phyloP scores from a whole-genome alignment of 169 alveolate genomes.

The Eimeria acervulina region DNA sequence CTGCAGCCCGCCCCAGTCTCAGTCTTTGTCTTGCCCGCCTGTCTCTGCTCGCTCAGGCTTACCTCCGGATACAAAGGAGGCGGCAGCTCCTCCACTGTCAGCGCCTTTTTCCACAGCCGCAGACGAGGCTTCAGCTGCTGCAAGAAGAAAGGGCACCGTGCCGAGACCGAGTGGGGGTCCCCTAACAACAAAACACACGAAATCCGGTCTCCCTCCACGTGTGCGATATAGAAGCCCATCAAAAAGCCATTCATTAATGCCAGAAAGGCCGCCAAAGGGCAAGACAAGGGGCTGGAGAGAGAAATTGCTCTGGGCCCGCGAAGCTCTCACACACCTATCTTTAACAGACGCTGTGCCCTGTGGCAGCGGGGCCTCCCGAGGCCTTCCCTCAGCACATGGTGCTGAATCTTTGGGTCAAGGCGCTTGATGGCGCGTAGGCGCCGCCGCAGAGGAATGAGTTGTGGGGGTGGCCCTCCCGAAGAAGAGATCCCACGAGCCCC shows the following conservation, averaged over 20 bases:
- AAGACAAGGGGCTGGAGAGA: neutral
- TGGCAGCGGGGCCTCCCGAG: slow-evolving; percentile 76
- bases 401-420: neutral
- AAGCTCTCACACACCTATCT: slow-evolving; percentile 3
- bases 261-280: neutral
- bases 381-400: slow-evolving; percentile 13
- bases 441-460: slow-evolving; percentile 26
- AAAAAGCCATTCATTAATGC: neutral
- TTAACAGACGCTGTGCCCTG: slow-evolving; percentile 64
- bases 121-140: slow-evolving; percentile 82
- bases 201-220: neutral
- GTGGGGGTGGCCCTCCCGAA: neutral
- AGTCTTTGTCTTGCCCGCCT: neutral
- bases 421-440: slow-evolving; percentile 48
- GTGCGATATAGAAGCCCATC: neutral
- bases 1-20: neutral
- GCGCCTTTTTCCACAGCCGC: slow-evolving; percentile 61
- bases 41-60: neutral
- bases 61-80: slow-evolving; percentile 82
- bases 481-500: neutral
- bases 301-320: neutral
- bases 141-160: slow-evolving; percentile 80
- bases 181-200: neutral
- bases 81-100: slow-evolving; percentile 76
- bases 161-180: slow-evolving; percentile 61